phyloP scores from a whole-genome alignment of 2,329 filamentous ascomycete species.

The Aspergillus novofumigatus region DNA sequence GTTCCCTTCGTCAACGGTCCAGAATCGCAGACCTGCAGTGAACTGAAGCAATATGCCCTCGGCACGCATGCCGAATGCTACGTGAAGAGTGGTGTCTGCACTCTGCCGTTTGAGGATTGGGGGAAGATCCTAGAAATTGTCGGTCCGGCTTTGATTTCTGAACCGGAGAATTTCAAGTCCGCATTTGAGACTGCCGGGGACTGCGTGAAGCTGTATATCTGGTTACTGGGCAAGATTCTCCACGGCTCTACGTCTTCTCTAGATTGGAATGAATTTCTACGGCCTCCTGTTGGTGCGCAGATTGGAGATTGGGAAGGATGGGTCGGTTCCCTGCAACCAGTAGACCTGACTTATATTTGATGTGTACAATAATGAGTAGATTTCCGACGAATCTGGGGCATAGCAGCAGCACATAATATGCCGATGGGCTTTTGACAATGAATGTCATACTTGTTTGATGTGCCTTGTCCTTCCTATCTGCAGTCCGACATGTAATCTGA shows the following conservation, averaged over 20 bases:
- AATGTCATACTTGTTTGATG: neutral
- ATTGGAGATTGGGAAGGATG: neutral
- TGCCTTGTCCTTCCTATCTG: neutral
- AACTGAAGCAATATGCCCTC: conserved; percentile 17
- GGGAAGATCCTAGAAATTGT: conserved; percentile 15
- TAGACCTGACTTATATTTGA: neutral
- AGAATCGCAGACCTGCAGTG: conserved; percentile 11
- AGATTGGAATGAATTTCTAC: neutral
- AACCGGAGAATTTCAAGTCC: neutral
- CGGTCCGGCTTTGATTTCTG: neutral
- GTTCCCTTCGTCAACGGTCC: conserved; percentile 17
- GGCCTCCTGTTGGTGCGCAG: neutral
- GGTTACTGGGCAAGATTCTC: neutral
- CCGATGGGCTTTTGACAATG: neutral
- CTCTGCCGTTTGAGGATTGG: conserved; percentile 17
- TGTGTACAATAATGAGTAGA: neutral
- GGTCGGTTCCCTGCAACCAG: neutral
- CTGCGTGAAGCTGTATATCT: neutral
- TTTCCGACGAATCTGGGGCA: neutral
- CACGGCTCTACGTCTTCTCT: neutral
- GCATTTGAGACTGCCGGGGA: neutral
- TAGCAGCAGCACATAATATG: neutral
- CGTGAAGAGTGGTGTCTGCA: conserved; percentile 20
- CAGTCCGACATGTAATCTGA: neutral
- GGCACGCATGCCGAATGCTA: conserved; percentile 20